Base-by-base conservation (phyloP, 192 early-diverging fungal genomes). In the Backusella westeae region DNA sequence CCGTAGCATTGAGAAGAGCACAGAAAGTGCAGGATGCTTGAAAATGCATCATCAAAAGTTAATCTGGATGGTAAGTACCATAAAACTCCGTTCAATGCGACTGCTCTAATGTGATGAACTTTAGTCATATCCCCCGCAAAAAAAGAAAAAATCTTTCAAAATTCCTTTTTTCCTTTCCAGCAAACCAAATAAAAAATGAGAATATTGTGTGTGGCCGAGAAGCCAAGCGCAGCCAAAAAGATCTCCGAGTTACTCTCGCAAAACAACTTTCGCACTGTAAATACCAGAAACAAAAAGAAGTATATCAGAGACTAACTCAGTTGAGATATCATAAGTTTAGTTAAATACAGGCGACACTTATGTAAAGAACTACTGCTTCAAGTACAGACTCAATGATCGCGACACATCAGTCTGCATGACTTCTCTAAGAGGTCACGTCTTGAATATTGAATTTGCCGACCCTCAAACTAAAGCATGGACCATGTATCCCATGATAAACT, bases 201-300 rank as follows among this genome's bases (percentile, higher is more conserved):
- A 72, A 85, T 98, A 15, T 79, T 99, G n/a, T 97, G 96, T 82
- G 96, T 99, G 39, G 97, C 97, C 65, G 97, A 99, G 78, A 99
- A 99, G 83, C 94, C 94, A 67, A 92, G 92, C 66, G 93, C 96
- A 74, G 87, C 96, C 21, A 95, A 94, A 78, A 84, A 89, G 21
- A 87, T 98, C n/a, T 91, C 94, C 0, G 78, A 82, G 38, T 91
- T 97, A 46, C 88, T 98, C 6, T 90, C 93, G 2, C 76, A 89
- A 32, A 87, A 86, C 1, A 74, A 75, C n/a, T 84, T 75, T 67
- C 36, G 44, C 29, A 66, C 79, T 35, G 83, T 84, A 83, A 67
- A 69, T 65, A 77, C 42, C 29, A 67, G 10, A 39, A 35, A 34
- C 21, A 23, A 56, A 56, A 56, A 21, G 1, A n/a, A 56, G 53